phyloP scores from a whole-genome alignment of 2,329 filamentous ascomycete genomes.

The Apiospora koreana region DNA sequence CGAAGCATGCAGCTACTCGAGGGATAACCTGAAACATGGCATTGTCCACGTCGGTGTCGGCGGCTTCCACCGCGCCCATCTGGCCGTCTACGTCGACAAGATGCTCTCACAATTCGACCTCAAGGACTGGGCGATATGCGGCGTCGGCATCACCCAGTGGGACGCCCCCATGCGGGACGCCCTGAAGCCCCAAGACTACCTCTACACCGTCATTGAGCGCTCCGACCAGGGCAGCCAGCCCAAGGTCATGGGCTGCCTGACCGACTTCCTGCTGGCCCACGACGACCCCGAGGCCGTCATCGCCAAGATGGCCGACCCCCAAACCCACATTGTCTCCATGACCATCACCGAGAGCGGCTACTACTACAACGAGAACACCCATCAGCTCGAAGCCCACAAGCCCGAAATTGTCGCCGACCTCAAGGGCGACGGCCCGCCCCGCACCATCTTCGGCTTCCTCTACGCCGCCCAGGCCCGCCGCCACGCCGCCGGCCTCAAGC shows the following conservation, averaged over 20 bases:
- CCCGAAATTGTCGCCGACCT: constrained; percentile 52
- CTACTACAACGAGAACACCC: constrained; percentile 60
- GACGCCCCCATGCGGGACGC: constrained; percentile 53
- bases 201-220: constrained; percentile 57
- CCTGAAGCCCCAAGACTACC: constrained; percentile 47
- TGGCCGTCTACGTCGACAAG: constrained; percentile 53
- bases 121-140: constrained; percentile 51
- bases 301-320: constrained; percentile 55
- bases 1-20: constrained; percentile 44
- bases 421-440: constrained; percentile 42
- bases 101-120: constrained; percentile 47
- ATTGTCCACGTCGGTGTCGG: constrained; percentile 57
- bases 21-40: constrained; percentile 49
- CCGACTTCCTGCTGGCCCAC: constrained; percentile 52
- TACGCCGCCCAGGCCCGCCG: constrained; percentile 51
- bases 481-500: constrained; percentile 45
- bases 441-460: constrained; percentile 54
- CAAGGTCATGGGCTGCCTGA: constrained; percentile 53
- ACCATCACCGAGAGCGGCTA: constrained; percentile 59
- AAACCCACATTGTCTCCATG: constrained; percentile 55
- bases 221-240: constrained; percentile 50
- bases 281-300: constrained; percentile 53
- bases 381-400: constrained; percentile 49
- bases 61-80: constrained; percentile 55
- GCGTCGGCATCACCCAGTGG: constrained; percentile 51